phyloP scores from a whole-genome alignment of 73 alveolate genomes.

The Paramecium sonneborni region DNA sequence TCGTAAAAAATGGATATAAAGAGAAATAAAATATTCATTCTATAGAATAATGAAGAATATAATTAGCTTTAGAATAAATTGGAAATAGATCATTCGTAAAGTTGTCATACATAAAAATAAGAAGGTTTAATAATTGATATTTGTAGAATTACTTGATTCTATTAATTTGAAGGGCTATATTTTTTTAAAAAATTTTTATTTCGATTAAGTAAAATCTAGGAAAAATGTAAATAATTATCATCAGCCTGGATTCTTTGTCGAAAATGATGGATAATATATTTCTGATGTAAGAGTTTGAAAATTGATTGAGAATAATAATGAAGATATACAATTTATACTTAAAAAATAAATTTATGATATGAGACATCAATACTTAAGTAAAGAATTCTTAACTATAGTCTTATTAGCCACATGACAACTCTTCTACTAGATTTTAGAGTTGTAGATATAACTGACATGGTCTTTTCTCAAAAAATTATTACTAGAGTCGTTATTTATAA shows the following conservation, averaged over 20 bases:
- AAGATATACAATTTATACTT: neutral
- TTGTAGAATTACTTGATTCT: too few species aligned
- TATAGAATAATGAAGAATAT: too few species aligned
- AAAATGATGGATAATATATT: neutral
- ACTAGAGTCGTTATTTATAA: neutral
- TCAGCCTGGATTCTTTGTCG: neutral
- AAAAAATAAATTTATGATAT: neutral
- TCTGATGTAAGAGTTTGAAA: neutral
- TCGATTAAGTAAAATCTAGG: neutral
- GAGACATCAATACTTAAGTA: constrained; percentile 6
- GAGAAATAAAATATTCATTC: too few species aligned
- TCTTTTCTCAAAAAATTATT: constrained; percentile 35
- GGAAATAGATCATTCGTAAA: neutral
- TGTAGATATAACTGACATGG: neutral
- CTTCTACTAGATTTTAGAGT: constrained; percentile 9
- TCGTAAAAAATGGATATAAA: too few species aligned
- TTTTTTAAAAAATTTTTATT: neutral
- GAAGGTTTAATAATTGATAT: too few species aligned
- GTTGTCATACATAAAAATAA: too few species aligned
- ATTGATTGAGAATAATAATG: neutral
- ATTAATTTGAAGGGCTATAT: neutral
- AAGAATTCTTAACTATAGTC: constrained; percentile 11
- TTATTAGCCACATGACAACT: constrained; percentile 13
- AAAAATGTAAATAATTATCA: neutral
- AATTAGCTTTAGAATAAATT: neutral